Base-by-base conservation (phyloP, 345 rosid species). In the Lepidium africanum region DNA sequence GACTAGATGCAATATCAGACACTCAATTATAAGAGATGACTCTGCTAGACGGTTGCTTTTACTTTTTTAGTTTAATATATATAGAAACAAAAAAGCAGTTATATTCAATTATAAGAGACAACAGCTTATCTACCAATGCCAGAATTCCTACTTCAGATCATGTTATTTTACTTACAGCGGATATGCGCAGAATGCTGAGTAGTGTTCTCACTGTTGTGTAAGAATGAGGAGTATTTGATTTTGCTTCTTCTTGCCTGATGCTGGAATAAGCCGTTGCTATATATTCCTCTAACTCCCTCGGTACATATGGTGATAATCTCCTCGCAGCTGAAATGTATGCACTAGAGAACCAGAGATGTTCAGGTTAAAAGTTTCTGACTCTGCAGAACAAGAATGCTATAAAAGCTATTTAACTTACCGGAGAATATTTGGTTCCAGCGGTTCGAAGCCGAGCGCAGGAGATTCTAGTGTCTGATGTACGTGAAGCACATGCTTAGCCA, bases 181-280 rank as follows among this genome's bases (percentile, higher is more conserved):
- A 91, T 82, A 94, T 85, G 36, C 97, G 91, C 36, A 91, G 91
- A 73, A 94, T 87, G 77, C 99, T 94, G 53, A 94, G 96, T 63
- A 91, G 81, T 49, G 97, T 91, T 78, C 99, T 81, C 73, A 87
- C 86, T 45, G 99, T 94, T 50, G 99, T 94, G 76, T 91, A 91
- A 38, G 97, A 91, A 76, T 94, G 96, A 46, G 97, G 96, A 46
- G 90, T 77, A 60, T 81, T 89, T 47, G 97, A 82, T 79, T 81
- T 85, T 13, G 97, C 96, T 82, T 94, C 99, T 80, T 94, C 99
- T 79, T 91, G 99, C 19, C 97, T 87, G 77, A 94, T 89, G 75
- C 84, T 81, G 55, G 91, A 91, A 76, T 94, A 94, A 46, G 97
- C 96, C 50, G 89, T 85, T 69, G 97, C 96, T 71, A 89, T 81